These are phyloP conservation scores for Cladosporium austrohemisphaericum DNA, from an alignment of 2,329 filamentous ascomycete genomes.

Conservation along the genomic window DNA sequence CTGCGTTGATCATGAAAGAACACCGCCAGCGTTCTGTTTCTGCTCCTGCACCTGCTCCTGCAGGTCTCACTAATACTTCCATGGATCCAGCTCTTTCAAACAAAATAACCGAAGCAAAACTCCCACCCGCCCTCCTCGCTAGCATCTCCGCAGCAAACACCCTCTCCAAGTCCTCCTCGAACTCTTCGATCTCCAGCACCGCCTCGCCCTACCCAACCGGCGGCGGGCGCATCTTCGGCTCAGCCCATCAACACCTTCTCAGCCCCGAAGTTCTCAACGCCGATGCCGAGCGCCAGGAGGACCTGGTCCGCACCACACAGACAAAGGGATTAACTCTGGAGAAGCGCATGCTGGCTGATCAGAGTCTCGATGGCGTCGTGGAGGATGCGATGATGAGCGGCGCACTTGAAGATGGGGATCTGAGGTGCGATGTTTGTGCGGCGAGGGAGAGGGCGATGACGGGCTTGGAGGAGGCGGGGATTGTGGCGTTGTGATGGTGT, in stretches of 20 bases:
- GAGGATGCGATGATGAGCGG: slow-evolving; percentile 4
- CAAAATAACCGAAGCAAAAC: background rate
- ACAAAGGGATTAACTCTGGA: background rate
- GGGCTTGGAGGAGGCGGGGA: background rate
- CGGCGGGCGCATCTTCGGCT: background rate
- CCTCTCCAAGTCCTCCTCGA: background rate
- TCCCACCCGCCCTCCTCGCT: background rate
- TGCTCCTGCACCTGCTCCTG: background rate
- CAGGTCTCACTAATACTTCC: no score
- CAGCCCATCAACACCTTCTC: background rate
- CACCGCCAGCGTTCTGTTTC: background rate
- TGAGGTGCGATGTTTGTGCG: background rate
- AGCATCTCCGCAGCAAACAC: background rate
- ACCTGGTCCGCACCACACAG: background rate
- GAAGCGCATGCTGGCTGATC: background rate
- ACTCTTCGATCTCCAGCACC: background rate
- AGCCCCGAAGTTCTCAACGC: background rate
- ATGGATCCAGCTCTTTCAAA: background rate
- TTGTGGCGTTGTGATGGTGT: slow-evolving; percentile 8
- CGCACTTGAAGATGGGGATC: background rate
- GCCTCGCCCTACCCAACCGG: background rate
- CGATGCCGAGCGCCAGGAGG: background rate
- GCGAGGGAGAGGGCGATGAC: background rate
- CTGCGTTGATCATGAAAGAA: background rate
- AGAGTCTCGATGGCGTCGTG: background rate